Conservation (phyloP, 495 filamentous ascomycete species). For the Penicillium arizonense region DNA sequence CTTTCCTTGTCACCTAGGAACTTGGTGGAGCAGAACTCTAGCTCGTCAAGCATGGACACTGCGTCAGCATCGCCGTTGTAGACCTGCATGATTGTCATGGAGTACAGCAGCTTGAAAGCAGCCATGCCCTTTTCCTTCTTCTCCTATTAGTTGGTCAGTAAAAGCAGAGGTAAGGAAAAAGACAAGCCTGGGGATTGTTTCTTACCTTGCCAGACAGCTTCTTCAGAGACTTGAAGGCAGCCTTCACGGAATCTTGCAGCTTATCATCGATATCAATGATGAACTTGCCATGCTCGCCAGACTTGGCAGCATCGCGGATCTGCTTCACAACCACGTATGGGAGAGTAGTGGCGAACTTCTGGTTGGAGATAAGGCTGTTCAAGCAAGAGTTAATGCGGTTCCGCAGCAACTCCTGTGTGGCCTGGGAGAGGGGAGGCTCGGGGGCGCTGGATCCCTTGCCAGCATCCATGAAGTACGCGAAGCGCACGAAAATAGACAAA, state of each 20-base stretch:
- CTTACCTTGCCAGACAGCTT: constrained; percentile 63
- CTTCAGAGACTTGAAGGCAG: constrained; percentile 63
- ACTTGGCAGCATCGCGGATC: constrained; percentile 45
- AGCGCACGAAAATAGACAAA: constrained; percentile 40
- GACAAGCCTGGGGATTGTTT: not conserved
- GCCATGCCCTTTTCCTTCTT: constrained; percentile 41
- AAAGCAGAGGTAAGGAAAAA: constrained; percentile 3
- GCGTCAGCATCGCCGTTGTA: constrained; percentile 87
- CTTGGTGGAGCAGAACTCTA: constrained; percentile 69
- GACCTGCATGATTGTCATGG: constrained; percentile 82
- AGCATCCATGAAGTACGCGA: constrained; percentile 40
- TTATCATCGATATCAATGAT: constrained; percentile 63
- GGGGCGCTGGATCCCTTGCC: constrained; percentile 24
- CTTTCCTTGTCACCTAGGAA: constrained; percentile 45
- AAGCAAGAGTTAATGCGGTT: constrained; percentile 65
- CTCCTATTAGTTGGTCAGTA: constrained; percentile 19
- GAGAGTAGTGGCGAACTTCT: constrained; percentile 48
- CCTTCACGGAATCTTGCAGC: constrained; percentile 55
- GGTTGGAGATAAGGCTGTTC: constrained; percentile 65
- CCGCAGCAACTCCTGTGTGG: constrained; percentile 67
- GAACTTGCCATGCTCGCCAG: constrained; percentile 42
- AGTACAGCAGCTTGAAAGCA: constrained; percentile 78
- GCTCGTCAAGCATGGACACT: constrained; percentile 68
- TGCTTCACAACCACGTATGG: constrained; percentile 52
- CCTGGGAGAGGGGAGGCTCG: constrained; percentile 50